Base-by-base conservation (phyloP, 2,329 filamentous ascomycete genomes). In the Xylaria sp. region DNA sequence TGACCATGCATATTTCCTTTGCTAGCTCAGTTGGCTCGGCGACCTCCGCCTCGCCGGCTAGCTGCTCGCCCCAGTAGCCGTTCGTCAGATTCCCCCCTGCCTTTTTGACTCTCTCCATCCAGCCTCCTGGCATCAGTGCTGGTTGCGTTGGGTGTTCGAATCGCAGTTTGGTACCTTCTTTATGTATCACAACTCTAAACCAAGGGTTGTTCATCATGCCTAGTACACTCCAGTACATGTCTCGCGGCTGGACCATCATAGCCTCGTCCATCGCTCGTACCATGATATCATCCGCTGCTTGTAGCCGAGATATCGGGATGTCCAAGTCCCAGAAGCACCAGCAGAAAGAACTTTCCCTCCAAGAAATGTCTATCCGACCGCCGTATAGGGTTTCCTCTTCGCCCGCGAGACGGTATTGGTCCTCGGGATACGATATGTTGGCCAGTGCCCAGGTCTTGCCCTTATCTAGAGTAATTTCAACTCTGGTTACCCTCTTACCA, bases 131-230 rank as follows among this genome's bases (percentile, higher is more conserved):
- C 72, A 91, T 90, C 46, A 94, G 80, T 0, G 91, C 90, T 7
- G 94, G 93, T 71, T 94, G 91, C 2, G 94, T 97, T 0, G 94
- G 94, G 75, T 98, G 94, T 79, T 97, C 94, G 73, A 98, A 98
- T 6, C 88, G 86, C 51, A 97, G 81, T 8, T 77, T 80, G 18
- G 88, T 84, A 0, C 84, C 85, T 68, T 94, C 90, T 65, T 90
- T 90, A 62, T 89, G 88, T 64, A 98, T 92, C 1, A 90, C 88
- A 0, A 98, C 87, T 5, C 94, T 87, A 79, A 92, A 98, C 94
- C 94, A 98, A 0, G 93, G 92, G 75, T 97, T 97, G 81, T 97
- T 97, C 94, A 98, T 97, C 94, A 98, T 98, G 0, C 94, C 94
- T 48, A 97, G 83, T 1, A 97, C 94, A 69, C 90, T 94, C 94